Base-by-base conservation (phyloP, 805 yeast species). In the Hanseniaspora jakobsenii region DNA sequence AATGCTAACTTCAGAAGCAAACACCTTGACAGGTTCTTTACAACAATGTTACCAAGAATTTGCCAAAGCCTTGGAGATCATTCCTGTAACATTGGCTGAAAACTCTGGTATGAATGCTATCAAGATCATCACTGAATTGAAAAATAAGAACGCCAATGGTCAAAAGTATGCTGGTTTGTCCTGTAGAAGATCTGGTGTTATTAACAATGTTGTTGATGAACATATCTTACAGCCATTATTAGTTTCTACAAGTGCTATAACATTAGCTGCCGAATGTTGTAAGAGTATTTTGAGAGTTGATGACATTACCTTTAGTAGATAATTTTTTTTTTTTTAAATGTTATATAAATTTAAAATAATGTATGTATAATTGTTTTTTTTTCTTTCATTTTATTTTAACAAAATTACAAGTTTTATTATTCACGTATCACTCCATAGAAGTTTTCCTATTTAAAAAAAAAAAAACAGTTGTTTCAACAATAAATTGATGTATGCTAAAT, bases 201-300 rank as follows among this genome's bases (percentile, higher is more conserved):
- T 87, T 35, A 85, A 89, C 62, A 34, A 46, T 24, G 85, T 94
- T 24, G 83, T 70, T 54, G 84, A 81, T 42, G 99, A 91, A 64
- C 94, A 91, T 60, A 95, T 91, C 47, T 68, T 91, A 57, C 99
- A 91, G 64, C 99, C 99, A 3, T 93, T 87, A 8, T 70, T 91
- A 61, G 98, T 91, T 43, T 82, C 81, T 61, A 87, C 91, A 16
- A 83, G 95, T 63, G 95, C 97, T 39, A 79, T 91, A 47, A 78
- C 94, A 12, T 73, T 91, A 54, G 96, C 97, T 26, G 80, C 96
- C 17, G 99, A 91, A 68, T 82, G 94, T 52, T 97, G 89, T 48
- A 93, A 91, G 67, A 81, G 94, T 36, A 86, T 91, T 52, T 71
- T 91, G 62, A 80, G 98, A 65, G 91, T 91, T 57, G 99, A 91